Evolutionary conservation across 1,139 yeast genomes (phyloP).

Genomic region (Meyerozyma sp.): DNA sequence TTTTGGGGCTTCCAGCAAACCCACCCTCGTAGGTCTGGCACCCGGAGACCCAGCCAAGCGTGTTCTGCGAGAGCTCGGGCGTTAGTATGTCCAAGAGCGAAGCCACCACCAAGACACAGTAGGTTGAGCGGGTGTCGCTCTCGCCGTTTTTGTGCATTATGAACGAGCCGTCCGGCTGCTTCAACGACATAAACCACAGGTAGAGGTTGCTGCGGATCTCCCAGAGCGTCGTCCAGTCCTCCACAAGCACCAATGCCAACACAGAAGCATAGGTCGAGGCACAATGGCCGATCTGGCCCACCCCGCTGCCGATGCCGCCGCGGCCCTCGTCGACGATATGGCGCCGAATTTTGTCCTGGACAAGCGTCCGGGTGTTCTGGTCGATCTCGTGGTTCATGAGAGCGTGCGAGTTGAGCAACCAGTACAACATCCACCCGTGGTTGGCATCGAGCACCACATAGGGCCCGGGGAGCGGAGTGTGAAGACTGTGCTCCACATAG

Average conservation of each 20-base stretch:
- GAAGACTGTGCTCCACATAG: slow-evolving; percentile 25
- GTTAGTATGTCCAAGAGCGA: slow-evolving; percentile 60
- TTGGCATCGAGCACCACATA: slow-evolving; percentile 70
- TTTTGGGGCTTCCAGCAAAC: slow-evolving; percentile 71
- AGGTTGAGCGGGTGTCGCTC: slow-evolving; percentile 78
- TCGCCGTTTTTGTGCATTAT: slow-evolving; percentile 78
- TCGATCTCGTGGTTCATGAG: slow-evolving; percentile 3
- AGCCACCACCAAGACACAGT: slow-evolving; percentile 79
- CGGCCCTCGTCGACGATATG: slow-evolving; percentile 26
- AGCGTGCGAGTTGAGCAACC: slow-evolving; percentile 62
- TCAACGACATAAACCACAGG: slow-evolving; percentile 62
- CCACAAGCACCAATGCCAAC: slow-evolving; percentile 53
- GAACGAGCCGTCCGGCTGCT: slow-evolving; percentile 69
- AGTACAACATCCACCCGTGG: slow-evolving; percentile 85
- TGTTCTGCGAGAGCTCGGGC: slow-evolving; percentile 50
- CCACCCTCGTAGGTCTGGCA: slow-evolving; percentile 98
- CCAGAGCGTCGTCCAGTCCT: slow-evolving; percentile 31
- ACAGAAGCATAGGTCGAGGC: slow-evolving; percentile 84
- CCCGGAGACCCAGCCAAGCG: slow-evolving; percentile 53
- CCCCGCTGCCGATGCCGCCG: slow-evolving; percentile 87
- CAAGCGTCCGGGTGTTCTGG: slow-evolving; percentile 8
- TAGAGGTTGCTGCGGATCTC: slow-evolving; percentile 35
- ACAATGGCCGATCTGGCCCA: slow-evolving; percentile 73
- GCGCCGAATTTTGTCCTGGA: slow-evolving; percentile 20
- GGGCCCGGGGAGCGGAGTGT: slow-evolving; percentile 41